These are phyloP conservation scores for Vaccinium myrtillus DNA, from an alignment of 148 eudicot species.

Conservation along the genomic window DNA sequence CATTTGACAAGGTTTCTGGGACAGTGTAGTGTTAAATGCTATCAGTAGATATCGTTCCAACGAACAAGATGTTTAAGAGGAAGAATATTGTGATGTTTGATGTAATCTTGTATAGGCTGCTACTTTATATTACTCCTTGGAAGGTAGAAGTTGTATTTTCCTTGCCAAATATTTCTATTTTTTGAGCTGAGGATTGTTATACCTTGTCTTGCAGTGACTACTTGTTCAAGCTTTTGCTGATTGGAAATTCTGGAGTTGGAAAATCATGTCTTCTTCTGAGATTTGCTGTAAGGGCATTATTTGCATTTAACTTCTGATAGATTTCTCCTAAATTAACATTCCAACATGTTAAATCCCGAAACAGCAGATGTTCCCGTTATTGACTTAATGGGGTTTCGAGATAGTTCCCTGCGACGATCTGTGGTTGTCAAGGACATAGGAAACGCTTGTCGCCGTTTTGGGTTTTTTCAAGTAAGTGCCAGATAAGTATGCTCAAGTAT, in stretches of 20 bases:
- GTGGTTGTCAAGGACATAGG: neutral
- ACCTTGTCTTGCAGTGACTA: slow-evolving; percentile 36
- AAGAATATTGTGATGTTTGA: neutral
- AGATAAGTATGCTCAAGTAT: no score
- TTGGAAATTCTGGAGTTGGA: slow-evolving; percentile 52
- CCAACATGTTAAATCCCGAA: neutral
- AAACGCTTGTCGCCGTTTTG: neutral
- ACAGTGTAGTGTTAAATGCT: neutral
- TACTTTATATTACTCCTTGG: neutral
- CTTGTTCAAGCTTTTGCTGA: slow-evolving; percentile 48
- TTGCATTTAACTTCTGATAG: neutral
- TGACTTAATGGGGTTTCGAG: neutral
- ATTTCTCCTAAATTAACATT: neutral
- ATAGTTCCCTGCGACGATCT: neutral
- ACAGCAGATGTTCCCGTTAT: neutral
- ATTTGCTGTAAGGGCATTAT: slow-evolving; percentile 35
- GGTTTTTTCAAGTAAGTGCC: neutral
- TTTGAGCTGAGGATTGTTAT: neutral
- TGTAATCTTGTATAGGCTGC: neutral
- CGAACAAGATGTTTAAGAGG: neutral
- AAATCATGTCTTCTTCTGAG: slow-evolving; percentile 49
- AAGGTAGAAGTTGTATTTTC: neutral
- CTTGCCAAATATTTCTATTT: neutral
- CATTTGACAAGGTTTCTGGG: neutral
- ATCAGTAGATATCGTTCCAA: neutral